These are phyloP conservation scores for Ceratobasidium papillatum DNA, from an alignment of 1,284 basidiomycete species.

Conservation along the genomic window DNA sequence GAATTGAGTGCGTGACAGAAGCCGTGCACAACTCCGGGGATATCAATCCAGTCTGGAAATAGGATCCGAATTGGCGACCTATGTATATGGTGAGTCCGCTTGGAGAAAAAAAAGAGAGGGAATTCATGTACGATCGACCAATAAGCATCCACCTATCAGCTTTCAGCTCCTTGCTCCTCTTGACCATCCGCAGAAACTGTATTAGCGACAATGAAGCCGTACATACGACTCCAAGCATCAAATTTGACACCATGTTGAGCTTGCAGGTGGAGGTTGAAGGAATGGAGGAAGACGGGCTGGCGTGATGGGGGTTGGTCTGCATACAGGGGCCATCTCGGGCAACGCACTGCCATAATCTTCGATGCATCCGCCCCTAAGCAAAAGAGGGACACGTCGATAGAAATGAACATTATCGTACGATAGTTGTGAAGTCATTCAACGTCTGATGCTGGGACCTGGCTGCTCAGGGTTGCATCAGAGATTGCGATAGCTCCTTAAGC, in stretches of 20 bases:
- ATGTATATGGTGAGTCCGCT: background rate
- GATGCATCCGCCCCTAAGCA: too few relatives aligned
- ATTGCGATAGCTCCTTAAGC: too few relatives aligned
- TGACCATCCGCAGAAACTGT: conserved; percentile 7
- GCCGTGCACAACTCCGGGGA: conserved; percentile 15
- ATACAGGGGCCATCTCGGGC: too few relatives aligned
- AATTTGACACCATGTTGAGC: background rate
- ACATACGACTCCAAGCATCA: background rate
- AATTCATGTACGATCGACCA: background rate
- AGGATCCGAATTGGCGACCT: background rate
- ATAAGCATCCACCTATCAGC: conserved; percentile 1
- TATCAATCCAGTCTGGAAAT: background rate
- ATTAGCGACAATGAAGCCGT: background rate
- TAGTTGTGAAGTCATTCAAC: too few relatives aligned
- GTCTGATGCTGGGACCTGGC: too few relatives aligned
- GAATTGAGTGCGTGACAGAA: background rate
- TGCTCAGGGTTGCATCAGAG: too few relatives aligned
- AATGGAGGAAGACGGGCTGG: background rate
- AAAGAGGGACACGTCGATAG: too few relatives aligned
- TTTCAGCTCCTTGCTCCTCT: background rate
- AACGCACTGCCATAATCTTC: too few relatives aligned
- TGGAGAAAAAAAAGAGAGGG: background rate
- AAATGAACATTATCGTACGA: too few relatives aligned
- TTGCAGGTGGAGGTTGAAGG: background rate
- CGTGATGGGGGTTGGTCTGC: too few relatives aligned